phyloP scores from a whole-genome alignment of 2,329 filamentous ascomycete species.

The Pyrenochaeta sp. region DNA sequence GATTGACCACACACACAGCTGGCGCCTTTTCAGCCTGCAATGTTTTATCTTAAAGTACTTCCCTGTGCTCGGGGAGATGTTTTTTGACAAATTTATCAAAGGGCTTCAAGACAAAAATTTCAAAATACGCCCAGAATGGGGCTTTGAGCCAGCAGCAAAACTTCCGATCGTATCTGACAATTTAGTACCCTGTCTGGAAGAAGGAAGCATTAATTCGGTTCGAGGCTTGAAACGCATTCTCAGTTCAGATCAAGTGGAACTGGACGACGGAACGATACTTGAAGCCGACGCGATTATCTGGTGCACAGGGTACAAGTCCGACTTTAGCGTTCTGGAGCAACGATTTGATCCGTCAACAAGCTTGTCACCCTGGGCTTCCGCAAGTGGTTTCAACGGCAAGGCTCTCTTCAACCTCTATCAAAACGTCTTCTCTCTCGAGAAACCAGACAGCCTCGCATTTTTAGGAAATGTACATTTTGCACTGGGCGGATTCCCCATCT shows the following conservation, averaged over 20 bases:
- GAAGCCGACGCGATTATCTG: slow-evolving; percentile 47
- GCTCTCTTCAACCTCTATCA: slow-evolving; percentile 51
- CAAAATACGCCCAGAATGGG: slow-evolving; percentile 30
- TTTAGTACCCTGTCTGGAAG: slow-evolving; percentile 21
- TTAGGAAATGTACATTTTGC: slow-evolving; percentile 47
- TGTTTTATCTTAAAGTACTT: slow-evolving; percentile 17
- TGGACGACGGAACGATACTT: slow-evolving; percentile 34
- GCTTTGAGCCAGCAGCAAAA: slow-evolving; percentile 24
- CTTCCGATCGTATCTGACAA: slow-evolving; percentile 29
- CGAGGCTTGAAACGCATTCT: slow-evolving; percentile 22
- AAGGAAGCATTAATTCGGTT: slow-evolving; percentile 22
- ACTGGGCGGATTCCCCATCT: slow-evolving; percentile 38
- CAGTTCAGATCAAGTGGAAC: slow-evolving; percentile 25
- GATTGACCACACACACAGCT: slow-evolving; percentile 22
- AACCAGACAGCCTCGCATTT: slow-evolving; percentile 56
- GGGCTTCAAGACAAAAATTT: slow-evolving; percentile 29
- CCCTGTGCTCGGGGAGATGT: slow-evolving; percentile 18
- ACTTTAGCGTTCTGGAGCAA: slow-evolving; percentile 34
- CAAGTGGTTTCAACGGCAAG: slow-evolving; percentile 34
- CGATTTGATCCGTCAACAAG: slow-evolving; percentile 27
- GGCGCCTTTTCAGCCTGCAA: slow-evolving; percentile 21
- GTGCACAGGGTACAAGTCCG: slow-evolving; percentile 46
- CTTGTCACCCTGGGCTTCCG: slow-evolving; percentile 19
- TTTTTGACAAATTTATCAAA: slow-evolving; percentile 29
- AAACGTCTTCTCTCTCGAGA: slow-evolving; percentile 55